phyloP scores from a whole-genome alignment of 208 protist species.

The Trichomonas vaginalis region DNA sequence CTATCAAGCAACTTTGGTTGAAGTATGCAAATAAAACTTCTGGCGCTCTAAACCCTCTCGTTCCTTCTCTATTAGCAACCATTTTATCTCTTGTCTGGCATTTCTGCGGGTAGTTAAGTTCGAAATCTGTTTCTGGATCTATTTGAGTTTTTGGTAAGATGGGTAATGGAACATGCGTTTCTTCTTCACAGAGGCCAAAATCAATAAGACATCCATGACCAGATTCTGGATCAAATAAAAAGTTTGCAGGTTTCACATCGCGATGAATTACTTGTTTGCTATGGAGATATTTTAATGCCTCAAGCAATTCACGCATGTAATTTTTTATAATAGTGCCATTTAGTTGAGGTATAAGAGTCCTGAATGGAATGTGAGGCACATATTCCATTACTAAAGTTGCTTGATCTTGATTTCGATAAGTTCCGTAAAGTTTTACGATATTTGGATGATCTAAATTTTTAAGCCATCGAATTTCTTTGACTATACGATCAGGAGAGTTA shows the following conservation, averaged over 20 bases:
- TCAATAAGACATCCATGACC: neutral
- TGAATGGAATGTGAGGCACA: neutral
- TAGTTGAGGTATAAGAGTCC: neutral
- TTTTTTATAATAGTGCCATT: neutral
- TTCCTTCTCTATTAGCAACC: conserved; percentile 15
- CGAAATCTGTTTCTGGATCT: neutral
- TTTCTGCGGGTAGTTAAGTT: neutral
- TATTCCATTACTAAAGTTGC: neutral
- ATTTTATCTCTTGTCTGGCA: neutral
- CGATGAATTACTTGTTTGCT: neutral
- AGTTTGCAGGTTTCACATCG: neutral
- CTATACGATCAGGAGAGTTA: neutral
- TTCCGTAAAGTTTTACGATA: neutral
- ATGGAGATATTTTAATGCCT: neutral
- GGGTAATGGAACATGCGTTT: neutral
- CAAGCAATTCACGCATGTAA: neutral
- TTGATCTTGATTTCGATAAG: neutral
- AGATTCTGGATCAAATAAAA: neutral
- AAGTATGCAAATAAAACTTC: conserved; percentile 18
- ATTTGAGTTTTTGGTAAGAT: too few relatives aligned
- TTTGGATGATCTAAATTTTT: neutral
- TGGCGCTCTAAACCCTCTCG: conserved; percentile 21
- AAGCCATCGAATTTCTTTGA: neutral
- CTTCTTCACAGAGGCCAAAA: neutral
- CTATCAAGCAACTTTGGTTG: conserved; percentile 18